Base-by-base conservation (phyloP, 129 eudicot species). In the Flaveria robusta region DNA sequence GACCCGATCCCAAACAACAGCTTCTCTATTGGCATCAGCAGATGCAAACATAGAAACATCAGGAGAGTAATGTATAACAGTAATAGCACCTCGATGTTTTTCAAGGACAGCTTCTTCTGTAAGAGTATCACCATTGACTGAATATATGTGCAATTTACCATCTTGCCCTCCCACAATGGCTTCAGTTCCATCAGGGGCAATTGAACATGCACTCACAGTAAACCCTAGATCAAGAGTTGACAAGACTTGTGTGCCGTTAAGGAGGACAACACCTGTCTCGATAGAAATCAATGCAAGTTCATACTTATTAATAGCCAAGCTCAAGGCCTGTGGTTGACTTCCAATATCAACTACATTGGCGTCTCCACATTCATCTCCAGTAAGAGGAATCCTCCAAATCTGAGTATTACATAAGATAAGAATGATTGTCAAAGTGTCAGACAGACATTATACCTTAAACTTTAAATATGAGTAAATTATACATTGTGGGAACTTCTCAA, bases 41-140 rank as follows among this genome's bases (percentile, higher is more conserved):
- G 98, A 94, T 14, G 93, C 98, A 83, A 94, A 85, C 97, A 91
- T 88, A 77, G 96, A 81, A 84, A 91, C 90, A 86, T 94, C 98
- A 34, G 98, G 97, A 75, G 98, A 94, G 72, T 94, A 91, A 39
- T 87, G 98, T 62, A 94, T 86, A 56, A 86, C 96, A 13, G 98
- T 88, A 68, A 94, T 86, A 14, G 93, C 81, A 62, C 98, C 98
- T 39, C 98, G 83, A 78, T 94, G 98, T 68, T 94, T 94, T 81
- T 94, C 97, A 66, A 94, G 96, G 39, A 91, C 88, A 31, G 90
- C 87, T 84, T 88, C 93, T 81, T 94, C 93, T 3, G 79, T 81
- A 20, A 94, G 81, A 71, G 87, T 75, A 69, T 94, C 96, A 2
- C 98, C 98, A 1, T 69, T 74, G 66, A 94, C 64, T 9, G 98